Base-by-base conservation (phyloP, 2,329 filamentous ascomycete genomes). In the Colletotrichum aenigma region DNA sequence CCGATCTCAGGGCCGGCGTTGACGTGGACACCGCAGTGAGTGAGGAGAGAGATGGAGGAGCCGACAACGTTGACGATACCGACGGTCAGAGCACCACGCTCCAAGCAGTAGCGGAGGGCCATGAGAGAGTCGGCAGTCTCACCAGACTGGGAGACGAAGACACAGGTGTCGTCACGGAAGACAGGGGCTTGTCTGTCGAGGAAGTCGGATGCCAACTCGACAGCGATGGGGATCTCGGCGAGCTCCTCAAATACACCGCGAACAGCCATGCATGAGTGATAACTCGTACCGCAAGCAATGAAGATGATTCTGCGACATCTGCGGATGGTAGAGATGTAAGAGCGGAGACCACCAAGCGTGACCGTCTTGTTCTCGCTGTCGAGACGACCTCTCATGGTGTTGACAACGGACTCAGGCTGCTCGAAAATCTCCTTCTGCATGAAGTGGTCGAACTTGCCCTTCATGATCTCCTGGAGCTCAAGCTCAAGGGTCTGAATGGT, bases 401-500 rank as follows among this genome's bases (percentile, higher is more conserved):
- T 99, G 89, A 99, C 93, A 77, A 99, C 95, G 16, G 97, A 99
- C 88, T 99, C 97, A 83, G 97, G 97, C 90, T 99, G 97, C 91
- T 99, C 97, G 86, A 99, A 99, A 83, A 99, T 99, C 87, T 99
- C 97, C 93, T 99, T 99, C 87, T 99, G 97, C 97, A 99, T 99
- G 91, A 98, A 99, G 89, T 99, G 97, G 86, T 99, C 97, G 87
- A 98, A 99, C 85, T 97, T 97, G 87, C 97, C 97, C 94, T 99
- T 99, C 97, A 99, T 99, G 88, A 99, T 99, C 90, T 99, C 96
- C 90, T 99, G 97, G 79, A 99, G 94, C 90, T 99, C 96, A 66
- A 99, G 94, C 90, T 99, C 97, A 72, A 99, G 92, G 71, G 97
- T 99, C 91, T 99, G 97, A 85, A 99, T 99, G 81, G 95, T 95